Evolutionary conservation across 1,284 basidiomycete genomes (phyloP).

Genomic region (Anthracocystis panici-leucophaei): DNA sequence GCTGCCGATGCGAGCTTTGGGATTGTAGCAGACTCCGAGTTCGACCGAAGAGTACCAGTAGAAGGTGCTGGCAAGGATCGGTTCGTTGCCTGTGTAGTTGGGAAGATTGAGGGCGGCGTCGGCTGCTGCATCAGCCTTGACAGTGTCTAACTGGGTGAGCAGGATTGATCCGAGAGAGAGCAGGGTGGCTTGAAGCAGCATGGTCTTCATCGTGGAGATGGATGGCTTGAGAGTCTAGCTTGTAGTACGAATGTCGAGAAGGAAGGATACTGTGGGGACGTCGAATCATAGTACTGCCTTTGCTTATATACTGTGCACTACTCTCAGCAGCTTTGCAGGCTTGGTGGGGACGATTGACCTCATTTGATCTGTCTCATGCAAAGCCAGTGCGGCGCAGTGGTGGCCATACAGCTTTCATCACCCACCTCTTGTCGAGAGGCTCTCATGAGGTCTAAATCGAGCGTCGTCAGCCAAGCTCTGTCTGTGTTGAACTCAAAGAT

Average conservation of each 20-base stretch:
- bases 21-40: slow-evolving; percentile 42
- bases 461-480: background rate
- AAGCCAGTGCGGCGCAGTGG: background rate
- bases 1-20: slow-evolving; percentile 27
- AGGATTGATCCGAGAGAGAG: slow-evolving; percentile 1
- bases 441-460: background rate
- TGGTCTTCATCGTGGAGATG: background rate
- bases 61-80: slow-evolving; percentile 26
- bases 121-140: background rate
- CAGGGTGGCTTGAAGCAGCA: background rate
- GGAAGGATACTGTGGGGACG: background rate
- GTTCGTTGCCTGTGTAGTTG: background rate
- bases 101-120: background rate
- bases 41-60: slow-evolving; percentile 51
- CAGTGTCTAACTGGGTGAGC: background rate
- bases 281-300: background rate
- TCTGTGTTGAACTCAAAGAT: background rate
- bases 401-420: slow-evolving; percentile 1
- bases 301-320: background rate
- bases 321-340: background rate
- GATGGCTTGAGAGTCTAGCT: background rate
- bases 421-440: background rate
- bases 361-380: background rate
- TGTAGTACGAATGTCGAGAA: background rate
- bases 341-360: slow-evolving; percentile 1